Conservation (phyloP, 2,329 filamentous ascomycete genomes). For the Aspergillus fumigatiaffinis region DNA sequence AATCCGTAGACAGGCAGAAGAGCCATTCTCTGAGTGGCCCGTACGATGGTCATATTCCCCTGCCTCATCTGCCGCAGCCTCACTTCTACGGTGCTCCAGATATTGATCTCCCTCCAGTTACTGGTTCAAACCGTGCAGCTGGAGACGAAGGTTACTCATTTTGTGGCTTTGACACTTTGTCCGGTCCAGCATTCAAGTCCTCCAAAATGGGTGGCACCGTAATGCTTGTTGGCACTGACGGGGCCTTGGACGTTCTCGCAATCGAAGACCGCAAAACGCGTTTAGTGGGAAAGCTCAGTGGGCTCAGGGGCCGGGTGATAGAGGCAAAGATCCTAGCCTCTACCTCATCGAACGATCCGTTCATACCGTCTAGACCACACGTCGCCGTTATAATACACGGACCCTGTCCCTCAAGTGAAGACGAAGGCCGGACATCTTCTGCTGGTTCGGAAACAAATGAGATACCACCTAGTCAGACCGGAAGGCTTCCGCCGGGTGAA, state of each 20-base stretch:
- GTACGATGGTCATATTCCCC: constrained; percentile 44
- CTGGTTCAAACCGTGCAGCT: constrained; percentile 19
- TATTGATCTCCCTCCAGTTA: constrained; percentile 55
- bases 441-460: constrained; percentile 35
- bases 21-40: constrained; percentile 36
- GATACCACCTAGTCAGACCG: constrained; percentile 23
- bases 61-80: constrained; percentile 70
- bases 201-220: constrained; percentile 50
- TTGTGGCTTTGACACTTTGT: constrained; percentile 74
- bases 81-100: constrained; percentile 76
- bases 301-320: constrained; percentile 73
- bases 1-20: constrained; percentile 36
- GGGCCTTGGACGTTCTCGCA: constrained; percentile 70
- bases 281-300: constrained; percentile 66
- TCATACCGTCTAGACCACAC: constrained; percentile 61
- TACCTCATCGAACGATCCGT: constrained; percentile 51
- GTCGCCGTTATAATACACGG: constrained; percentile 79
- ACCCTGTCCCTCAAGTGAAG: constrained; percentile 55
- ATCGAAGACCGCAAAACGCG: constrained; percentile 70
- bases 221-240: constrained; percentile 78
- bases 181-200: constrained; percentile 42
- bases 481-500: constrained; percentile 19
- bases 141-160: constrained; percentile 63
- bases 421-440: constrained; percentile 31
- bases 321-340: constrained; percentile 79